phyloP scores from a whole-genome alignment of 2,329 filamentous ascomycete genomes.

The Endoconidiophora polonica region DNA sequence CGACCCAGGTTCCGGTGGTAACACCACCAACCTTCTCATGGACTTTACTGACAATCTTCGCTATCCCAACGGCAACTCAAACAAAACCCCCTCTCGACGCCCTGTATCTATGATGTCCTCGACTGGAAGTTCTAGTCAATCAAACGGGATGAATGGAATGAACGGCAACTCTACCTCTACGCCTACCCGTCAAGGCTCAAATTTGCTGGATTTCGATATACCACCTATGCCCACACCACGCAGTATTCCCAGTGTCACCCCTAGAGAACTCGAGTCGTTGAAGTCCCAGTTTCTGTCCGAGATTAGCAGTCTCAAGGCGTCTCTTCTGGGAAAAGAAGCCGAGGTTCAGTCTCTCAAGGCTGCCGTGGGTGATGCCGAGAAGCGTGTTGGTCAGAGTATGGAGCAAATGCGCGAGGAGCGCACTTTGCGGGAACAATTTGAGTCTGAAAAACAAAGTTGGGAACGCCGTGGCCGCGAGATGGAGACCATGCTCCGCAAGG shows the following conservation, averaged over 20 bases:
- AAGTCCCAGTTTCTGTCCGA: conserved; percentile 85
- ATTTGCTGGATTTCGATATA: conserved; percentile 63
- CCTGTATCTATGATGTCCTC: conserved; percentile 16
- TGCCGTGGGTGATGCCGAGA: conserved; percentile 78
- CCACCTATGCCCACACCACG: conserved; percentile 86
- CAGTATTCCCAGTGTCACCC: conserved; percentile 77
- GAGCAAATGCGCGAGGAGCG: conserved; percentile 70
- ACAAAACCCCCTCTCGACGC: conserved; percentile 19
- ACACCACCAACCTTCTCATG: conserved; percentile 63
- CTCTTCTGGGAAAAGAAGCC: conserved; percentile 80
- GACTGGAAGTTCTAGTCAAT: not conserved
- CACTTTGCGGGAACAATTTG: conserved; percentile 50
- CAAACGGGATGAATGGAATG: conserved; percentile 3
- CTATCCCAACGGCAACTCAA: conserved; percentile 18
- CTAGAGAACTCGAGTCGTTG: conserved; percentile 78
- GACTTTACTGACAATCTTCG: conserved; percentile 71
- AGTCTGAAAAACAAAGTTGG: conserved; percentile 65
- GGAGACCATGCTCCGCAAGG: conserved; percentile 61
- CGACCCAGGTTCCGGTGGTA: conserved; percentile 20
- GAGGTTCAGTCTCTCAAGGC: conserved; percentile 77
- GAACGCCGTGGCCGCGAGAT: conserved; percentile 74
- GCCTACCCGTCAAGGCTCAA: conserved; percentile 40
- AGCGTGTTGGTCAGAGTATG: conserved; percentile 71
- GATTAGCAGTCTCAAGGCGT: conserved; percentile 86
- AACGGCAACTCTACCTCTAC: conserved; percentile 23